Percentiles rank a stretch among this genome's conserved stretches.
phyloP scores from a whole-genome alignment of 1,284 basidiomycete species.

The Moesziomyces sp. region DNA sequence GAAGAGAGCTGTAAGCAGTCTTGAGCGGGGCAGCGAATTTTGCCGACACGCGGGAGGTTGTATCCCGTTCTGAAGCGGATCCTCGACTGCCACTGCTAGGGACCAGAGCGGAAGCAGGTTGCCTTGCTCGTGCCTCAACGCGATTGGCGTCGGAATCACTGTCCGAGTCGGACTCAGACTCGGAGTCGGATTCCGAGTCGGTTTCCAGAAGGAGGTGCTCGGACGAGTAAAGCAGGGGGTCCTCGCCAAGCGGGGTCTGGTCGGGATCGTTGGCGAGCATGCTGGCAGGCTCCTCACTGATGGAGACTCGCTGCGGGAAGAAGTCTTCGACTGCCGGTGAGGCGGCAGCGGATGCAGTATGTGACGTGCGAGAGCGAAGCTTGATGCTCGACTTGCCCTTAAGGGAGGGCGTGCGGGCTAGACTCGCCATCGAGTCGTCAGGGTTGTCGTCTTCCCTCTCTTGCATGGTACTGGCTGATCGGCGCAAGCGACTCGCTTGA shows the following conservation, averaged over 20 bases:
- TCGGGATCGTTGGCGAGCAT: slow-evolving; percentile 48
- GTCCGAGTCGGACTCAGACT: slow-evolving; percentile 31
- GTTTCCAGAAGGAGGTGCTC: slow-evolving; percentile 44
- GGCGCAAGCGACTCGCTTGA: background rate
- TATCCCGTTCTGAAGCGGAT: background rate
- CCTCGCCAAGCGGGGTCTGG: slow-evolving; percentile 52
- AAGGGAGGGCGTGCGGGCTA: slow-evolving; percentile 22
- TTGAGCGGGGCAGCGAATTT: background rate
- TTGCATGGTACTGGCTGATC: slow-evolving; percentile 8
- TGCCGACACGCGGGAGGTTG: background rate
- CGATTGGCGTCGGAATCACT: slow-evolving; percentile 5
- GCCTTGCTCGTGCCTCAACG: background rate
- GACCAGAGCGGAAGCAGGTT: background rate
- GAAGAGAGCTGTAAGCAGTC: slow-evolving; percentile 72
- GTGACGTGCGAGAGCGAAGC: slow-evolving; percentile 27
- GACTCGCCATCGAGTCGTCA: slow-evolving; percentile 37
- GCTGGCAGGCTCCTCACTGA: slow-evolving; percentile 54
- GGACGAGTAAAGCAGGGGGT: slow-evolving; percentile 52
- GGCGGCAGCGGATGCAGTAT: background rate
- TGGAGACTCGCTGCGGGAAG: slow-evolving; percentile 14
- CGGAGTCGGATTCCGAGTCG: slow-evolving; percentile 34
- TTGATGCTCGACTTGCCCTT: slow-evolving; percentile 39
- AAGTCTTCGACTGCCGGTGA: slow-evolving; percentile 1
- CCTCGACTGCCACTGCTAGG: slow-evolving; percentile 1
- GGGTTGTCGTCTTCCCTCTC: slow-evolving; percentile 13